phyloP scores from a whole-genome alignment of 1,139 yeast genomes.

The Kluyveromyces sp. region DNA sequence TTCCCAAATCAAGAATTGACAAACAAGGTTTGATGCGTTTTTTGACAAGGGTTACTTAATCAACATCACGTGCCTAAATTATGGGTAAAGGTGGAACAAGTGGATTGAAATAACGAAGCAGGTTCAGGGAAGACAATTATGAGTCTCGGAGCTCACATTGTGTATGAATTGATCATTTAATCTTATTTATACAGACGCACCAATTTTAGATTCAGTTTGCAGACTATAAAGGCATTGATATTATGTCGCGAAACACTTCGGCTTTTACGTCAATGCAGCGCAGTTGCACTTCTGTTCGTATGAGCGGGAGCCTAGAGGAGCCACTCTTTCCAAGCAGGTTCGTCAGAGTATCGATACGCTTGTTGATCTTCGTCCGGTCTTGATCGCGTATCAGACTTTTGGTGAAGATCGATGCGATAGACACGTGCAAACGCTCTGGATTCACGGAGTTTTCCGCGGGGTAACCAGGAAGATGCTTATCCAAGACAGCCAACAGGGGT shows the following conservation, averaged over 20 bases:
- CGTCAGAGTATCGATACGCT: background rate
- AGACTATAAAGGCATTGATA: background rate
- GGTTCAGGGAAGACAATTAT: no score
- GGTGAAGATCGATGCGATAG: background rate
- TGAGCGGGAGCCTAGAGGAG: background rate
- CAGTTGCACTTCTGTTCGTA: slow-evolving; percentile 1
- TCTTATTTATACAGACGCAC: no score
- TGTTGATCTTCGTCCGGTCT: background rate
- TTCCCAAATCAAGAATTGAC: background rate
- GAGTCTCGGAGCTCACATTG: no score
- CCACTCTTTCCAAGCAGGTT: background rate
- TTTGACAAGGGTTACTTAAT: background rate
- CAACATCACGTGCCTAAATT: background rate
- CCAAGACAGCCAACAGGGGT: background rate
- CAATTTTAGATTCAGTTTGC: no score
- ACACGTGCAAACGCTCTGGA: background rate
- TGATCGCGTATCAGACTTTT: background rate
- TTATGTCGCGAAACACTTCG: background rate
- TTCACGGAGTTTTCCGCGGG: background rate
- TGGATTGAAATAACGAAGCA: no score
- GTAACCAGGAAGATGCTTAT: background rate
- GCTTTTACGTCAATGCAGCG: background rate
- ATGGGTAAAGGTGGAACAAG: no score
- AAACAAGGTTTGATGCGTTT: background rate
- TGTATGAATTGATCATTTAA: no score